phyloP scores from a whole-genome alignment of 805 yeast species.

The Candida chauliodis region DNA sequence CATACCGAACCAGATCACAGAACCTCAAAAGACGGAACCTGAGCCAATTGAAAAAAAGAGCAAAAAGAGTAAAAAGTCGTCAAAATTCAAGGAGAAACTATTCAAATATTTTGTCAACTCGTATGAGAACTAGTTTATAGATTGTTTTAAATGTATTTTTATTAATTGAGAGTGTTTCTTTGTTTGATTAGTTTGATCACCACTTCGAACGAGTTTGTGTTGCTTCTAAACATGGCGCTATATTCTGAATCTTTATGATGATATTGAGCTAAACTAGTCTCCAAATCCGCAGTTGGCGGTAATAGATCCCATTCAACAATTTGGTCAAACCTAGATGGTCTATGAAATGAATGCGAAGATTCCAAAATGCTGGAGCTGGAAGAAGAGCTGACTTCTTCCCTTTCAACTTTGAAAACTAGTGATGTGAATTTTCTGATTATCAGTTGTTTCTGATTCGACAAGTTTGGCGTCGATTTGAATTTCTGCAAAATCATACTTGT shows the following conservation, averaged over 20 bases:
- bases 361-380: no score
- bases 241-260: no score
- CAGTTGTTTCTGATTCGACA: no score
- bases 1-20: background rate
- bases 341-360: no score
- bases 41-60: constrained; percentile 1
- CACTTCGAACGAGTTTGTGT: background rate
- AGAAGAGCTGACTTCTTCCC: no score
- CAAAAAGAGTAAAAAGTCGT: constrained; percentile 3
- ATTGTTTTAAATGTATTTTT: background rate
- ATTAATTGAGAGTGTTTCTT: background rate
- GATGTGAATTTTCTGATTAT: no score
- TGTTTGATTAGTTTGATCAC: no score
- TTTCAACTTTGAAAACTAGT: no score
- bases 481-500: no score
- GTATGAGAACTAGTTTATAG: constrained; percentile 3
- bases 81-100: constrained; percentile 6
- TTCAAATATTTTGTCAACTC: constrained; percentile 8
- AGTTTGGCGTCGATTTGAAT: no score
- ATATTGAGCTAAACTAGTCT: background rate
- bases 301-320: background rate
- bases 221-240: background rate
- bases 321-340: background rate
- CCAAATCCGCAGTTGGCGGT: background rate
- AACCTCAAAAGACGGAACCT: background rate